Base-by-base conservation (phyloP, 2,329 filamentous ascomycete species). In the Magnaporthiopsis incrustans region DNA sequence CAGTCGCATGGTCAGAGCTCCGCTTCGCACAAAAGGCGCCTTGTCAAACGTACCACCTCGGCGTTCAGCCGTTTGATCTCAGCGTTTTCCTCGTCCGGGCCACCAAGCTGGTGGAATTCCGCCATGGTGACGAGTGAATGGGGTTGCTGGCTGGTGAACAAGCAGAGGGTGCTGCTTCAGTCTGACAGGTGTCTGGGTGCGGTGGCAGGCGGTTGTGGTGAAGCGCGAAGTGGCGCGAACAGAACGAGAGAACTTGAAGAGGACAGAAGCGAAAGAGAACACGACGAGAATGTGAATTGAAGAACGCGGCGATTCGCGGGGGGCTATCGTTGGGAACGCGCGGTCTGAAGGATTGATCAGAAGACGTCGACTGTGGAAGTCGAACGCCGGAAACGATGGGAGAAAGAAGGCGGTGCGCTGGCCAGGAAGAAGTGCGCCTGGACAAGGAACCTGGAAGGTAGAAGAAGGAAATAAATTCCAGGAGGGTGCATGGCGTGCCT, bases 21-120 rank as follows among this genome's bases (percentile, higher is more conserved):
- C n/a, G n/a, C 7, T n/a, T 53, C 18, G n/a, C 44, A 53, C 6
- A 22, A 25, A 25, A 18, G 44, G n/a, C 11, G 22, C 11, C 44
- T 25, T 53, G 18, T 53, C 44, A 53, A 53, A 81, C 89, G 72
- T 83, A 96, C 92, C 72, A 96, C 85, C 72, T 93, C 90, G 63
- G 81, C 79, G 69, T 90, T 87, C 67, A 94, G 84, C 77, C 90
- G 91, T 78, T 86, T 90, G 72, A 96, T 85, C 78, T 94, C 90
- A 67, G 84, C 84, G 74, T 89, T 91, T 78, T 95, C 91, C 77
- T 94, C 91, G 56, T 94, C 90, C 30, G 86, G 85, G 71, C 87
- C 86, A 71, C 88, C 88, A 74, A 85, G 92, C 71, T 86, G 83
- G 68, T 77, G 79, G 76, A 89, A 89, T 76, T 92, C 89, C 70